phyloP scores from a whole-genome alignment of 768 basidiomycete genomes.

The Tulasnella sp. region DNA sequence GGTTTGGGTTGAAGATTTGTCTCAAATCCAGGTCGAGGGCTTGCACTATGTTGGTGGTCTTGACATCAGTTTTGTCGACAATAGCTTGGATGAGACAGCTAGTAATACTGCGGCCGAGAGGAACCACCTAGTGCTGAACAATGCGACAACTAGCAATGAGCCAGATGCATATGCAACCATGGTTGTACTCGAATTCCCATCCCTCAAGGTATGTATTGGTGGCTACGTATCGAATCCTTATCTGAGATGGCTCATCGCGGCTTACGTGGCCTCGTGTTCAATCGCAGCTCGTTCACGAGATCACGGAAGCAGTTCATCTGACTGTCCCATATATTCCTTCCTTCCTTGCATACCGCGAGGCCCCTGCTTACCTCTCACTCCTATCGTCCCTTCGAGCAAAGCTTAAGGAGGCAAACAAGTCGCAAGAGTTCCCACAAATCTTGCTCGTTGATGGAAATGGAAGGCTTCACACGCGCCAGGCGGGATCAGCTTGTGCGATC shows the following conservation, averaged over 20 bases:
- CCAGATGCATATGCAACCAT: constrained; percentile 22
- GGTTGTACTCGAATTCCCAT: constrained; percentile 21
- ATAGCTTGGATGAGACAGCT: neutral
- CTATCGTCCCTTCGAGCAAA: constrained; percentile 17
- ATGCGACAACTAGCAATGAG: neutral
- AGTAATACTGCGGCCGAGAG: neutral
- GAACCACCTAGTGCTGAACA: neutral
- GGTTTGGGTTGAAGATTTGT: neutral
- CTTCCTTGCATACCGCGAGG: constrained; percentile 25
- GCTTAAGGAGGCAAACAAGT: neutral
- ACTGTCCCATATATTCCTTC: constrained; percentile 24
- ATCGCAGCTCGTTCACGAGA: constrained; percentile 18
- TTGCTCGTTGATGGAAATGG: constrained; percentile 26
- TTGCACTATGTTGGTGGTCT: constrained; percentile 21
- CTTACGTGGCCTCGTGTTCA: neutral
- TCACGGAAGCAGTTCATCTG: constrained; percentile 17
- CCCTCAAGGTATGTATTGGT: constrained; percentile 19
- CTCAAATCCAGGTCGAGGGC: constrained; percentile 12
- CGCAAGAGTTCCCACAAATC: constrained; percentile 22
- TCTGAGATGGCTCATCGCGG: no score
- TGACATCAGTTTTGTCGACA: constrained; percentile 22
- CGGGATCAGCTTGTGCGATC: constrained; percentile 22
- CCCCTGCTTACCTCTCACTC: constrained; percentile 18
- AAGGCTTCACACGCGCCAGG: constrained; percentile 22
- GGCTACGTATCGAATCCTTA: neutral